Evolutionary conservation across 2,329 filamentous ascomycete genomes (phyloP).

Genomic region (Plectosphaerella plurivora): DNA sequence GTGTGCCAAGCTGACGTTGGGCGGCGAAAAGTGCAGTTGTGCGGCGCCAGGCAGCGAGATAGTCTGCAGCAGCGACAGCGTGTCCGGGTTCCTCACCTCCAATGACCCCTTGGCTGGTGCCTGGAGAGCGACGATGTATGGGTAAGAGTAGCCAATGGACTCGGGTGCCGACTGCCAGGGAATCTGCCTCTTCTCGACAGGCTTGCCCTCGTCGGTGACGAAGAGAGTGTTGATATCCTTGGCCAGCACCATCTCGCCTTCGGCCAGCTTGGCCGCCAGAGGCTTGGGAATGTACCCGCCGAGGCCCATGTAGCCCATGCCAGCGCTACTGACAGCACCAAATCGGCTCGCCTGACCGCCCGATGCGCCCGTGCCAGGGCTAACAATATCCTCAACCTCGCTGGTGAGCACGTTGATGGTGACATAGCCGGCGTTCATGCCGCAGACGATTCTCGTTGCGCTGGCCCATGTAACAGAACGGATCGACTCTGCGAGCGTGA

Average conservation of each 20-base stretch:
- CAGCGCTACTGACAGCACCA: constrained; percentile 74
- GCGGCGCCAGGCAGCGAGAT: constrained; percentile 77
- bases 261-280: constrained; percentile 73
- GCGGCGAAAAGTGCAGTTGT: constrained; percentile 85
- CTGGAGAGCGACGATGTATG: constrained; percentile 86
- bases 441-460: constrained; percentile 80
- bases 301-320: constrained; percentile 96
- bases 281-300: constrained; percentile 89
- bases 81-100: constrained; percentile 90
- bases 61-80: constrained; percentile 81
- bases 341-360: constrained; percentile 67
- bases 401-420: constrained; percentile 79
- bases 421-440: constrained; percentile 87
- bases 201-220: constrained; percentile 76
- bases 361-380: constrained; percentile 63
- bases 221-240: constrained; percentile 97
- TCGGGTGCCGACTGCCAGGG: constrained; percentile 88
- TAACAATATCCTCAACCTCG: constrained; percentile 72
- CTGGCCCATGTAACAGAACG: constrained; percentile 89
- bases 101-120: constrained; percentile 76
- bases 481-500: constrained; percentile 76
- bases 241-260: constrained; percentile 86
- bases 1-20: constrained; percentile 90
- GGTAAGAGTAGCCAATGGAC: constrained; percentile 92
- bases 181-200: constrained; percentile 80